Evolutionary conservation across 1,284 basidiomycete genomes (phyloP).

Genomic region (Fomitopsis schrenkii): DNA sequence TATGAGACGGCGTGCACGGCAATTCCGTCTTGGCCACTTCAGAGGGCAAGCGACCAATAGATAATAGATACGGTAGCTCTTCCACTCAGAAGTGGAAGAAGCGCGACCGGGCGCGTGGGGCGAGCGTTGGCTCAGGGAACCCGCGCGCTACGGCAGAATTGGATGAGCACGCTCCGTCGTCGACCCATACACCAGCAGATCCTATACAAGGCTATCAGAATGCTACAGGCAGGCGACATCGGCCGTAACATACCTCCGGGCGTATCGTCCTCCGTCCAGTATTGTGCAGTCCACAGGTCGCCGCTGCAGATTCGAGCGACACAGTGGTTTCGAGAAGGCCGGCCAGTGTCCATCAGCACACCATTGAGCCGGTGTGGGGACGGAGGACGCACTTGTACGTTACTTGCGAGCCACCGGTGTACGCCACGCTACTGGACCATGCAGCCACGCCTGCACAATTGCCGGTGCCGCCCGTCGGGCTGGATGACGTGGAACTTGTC

Average conservation of each 20-base stretch:
- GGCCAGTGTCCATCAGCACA: constrained; percentile 11
- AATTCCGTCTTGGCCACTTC: not conserved
- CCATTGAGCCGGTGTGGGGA: constrained; percentile 11
- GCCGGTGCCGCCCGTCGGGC: constrained; percentile 27
- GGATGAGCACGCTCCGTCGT: constrained; percentile 30
- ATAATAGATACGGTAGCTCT: not conserved
- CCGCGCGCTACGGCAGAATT: constrained; percentile 11
- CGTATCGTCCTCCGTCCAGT: constrained; percentile 57
- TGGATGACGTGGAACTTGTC: constrained; percentile 23
- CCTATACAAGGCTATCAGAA: constrained; percentile 10
- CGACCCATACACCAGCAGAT: constrained; percentile 33
- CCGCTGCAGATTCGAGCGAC: constrained; percentile 21
- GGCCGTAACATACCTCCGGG: constrained; percentile 38
- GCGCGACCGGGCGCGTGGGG: constrained; percentile 13
- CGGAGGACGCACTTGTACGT: constrained; percentile 41
- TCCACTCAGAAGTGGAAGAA: constrained; percentile 19
- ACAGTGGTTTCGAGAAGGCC: constrained; percentile 1
- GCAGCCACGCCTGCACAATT: constrained; percentile 45
- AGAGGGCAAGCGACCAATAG: not conserved
- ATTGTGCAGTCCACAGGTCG: constrained; percentile 46
- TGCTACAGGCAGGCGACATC: not conserved
- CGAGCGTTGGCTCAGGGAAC: constrained; percentile 5
- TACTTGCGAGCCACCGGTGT: constrained; percentile 44
- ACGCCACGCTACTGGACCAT: constrained; percentile 44
- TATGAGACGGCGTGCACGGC: not conserved